Percentiles rank a stretch among this genome's conserved stretches.
Evolutionary conservation across 495 filamentous ascomycete species (phyloP).

Genomic region (Hypoxylon rickii): DNA sequence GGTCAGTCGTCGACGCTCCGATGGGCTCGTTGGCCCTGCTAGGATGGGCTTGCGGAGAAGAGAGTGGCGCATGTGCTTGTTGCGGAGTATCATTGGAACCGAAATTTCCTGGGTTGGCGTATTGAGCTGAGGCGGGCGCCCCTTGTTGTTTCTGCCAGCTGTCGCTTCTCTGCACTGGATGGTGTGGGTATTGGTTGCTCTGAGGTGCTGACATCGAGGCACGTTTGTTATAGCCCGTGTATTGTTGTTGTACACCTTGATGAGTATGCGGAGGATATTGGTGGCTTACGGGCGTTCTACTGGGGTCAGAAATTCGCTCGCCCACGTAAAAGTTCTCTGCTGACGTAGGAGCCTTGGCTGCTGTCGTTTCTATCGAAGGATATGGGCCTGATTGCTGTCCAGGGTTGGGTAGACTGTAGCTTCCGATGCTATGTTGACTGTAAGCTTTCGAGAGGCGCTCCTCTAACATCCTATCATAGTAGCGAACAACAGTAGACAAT

Average conservation of each 20-base stretch:
- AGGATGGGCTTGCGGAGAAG: constrained; percentile 40
- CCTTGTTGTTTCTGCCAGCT: constrained; percentile 48
- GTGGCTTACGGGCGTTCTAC: constrained; percentile 43
- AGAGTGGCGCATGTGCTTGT: constrained; percentile 37
- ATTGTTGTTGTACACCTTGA: constrained; percentile 43
- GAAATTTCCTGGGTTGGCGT: constrained; percentile 44
- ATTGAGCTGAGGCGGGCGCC: constrained; percentile 40
- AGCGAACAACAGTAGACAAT: constrained; percentile 94
- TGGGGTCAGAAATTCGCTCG: constrained; percentile 62
- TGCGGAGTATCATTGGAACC: constrained; percentile 32
- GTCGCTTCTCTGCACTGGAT: constrained; percentile 48
- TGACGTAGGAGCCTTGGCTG: constrained; percentile 51
- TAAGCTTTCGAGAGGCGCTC: constrained; percentile 93
- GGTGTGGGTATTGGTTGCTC: constrained; percentile 53
- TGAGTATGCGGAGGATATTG: constrained; percentile 44
- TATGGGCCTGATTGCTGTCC: constrained; percentile 68
- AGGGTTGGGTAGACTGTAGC: constrained; percentile 54
- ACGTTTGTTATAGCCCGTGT: constrained; percentile 45
- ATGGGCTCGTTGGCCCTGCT: constrained; percentile 36
- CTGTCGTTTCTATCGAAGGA: constrained; percentile 60
- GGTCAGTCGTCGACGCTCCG: constrained; percentile 47
- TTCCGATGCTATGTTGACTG: constrained; percentile 70
- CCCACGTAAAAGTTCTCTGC: constrained; percentile 83
- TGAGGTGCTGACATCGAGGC: constrained; percentile 41
- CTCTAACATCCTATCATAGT: constrained; percentile 98